Evolutionary conservation across 352 stramenopile species (phyloP).

Genomic region (Globisporangium sylvaticum): DNA sequence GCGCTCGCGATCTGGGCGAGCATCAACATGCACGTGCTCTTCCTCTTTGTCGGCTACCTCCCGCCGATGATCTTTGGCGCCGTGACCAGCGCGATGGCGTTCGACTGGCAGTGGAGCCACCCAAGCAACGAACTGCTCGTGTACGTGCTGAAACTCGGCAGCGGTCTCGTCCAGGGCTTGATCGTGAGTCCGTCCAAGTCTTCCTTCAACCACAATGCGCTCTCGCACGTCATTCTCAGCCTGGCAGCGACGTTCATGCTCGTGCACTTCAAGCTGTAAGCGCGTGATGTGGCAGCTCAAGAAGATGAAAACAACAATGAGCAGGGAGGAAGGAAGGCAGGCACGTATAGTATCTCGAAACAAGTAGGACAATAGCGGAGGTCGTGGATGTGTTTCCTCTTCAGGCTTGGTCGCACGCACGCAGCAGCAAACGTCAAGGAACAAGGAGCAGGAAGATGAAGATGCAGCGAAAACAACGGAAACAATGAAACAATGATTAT

Average conservation of each 20-base stretch:
- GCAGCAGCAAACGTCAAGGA: not conserved
- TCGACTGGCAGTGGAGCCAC: constrained; percentile 78
- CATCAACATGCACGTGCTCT: constrained; percentile 79
- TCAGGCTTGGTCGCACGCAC: not conserved
- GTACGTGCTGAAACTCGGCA: constrained; percentile 73
- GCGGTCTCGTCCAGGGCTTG: constrained; percentile 75
- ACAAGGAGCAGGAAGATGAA: not conserved
- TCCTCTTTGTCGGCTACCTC: constrained; percentile 80
- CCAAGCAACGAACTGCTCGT: constrained; percentile 80
- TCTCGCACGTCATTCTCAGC: constrained; percentile 84
- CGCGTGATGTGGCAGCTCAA: not conserved
- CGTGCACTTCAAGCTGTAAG: constrained; percentile 74
- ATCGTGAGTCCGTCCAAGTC: constrained; percentile 78
- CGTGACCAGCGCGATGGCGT: constrained; percentile 67
- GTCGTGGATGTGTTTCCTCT: not conserved
- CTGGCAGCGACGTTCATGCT: constrained; percentile 82
- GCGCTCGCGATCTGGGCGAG: constrained; percentile 73
- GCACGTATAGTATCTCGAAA: constrained; percentile 11
- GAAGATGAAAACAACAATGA: not conserved
- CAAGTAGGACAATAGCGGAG: constrained; percentile 1
- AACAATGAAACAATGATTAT: constrained; percentile 10
- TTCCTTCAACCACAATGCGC: constrained; percentile 88
- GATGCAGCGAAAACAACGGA: not conserved
- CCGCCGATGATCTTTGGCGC: constrained; percentile 80
- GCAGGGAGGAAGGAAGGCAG: not conserved